Evolutionary conservation across 306 rosid species (phyloP).

Genomic region (Vigna reflexopilosa): DNA sequence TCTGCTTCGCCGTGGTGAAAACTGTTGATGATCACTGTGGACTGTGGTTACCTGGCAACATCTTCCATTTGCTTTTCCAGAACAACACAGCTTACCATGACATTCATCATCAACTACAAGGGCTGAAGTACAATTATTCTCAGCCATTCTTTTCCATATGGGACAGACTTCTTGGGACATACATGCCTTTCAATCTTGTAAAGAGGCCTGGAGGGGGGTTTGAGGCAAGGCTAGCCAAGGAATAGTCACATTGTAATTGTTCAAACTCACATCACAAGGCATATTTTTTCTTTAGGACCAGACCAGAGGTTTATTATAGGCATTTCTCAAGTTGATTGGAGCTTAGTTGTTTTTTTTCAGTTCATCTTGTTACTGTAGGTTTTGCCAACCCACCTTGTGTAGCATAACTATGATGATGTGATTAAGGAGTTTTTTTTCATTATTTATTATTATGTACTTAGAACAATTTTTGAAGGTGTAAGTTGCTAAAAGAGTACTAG

Average conservation of each 20-base stretch:
- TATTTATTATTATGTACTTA: slow-evolving; percentile 43
- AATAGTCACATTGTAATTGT: slow-evolving; percentile 46
- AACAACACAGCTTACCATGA: slow-evolving; percentile 95
- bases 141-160: slow-evolving; percentile 92
- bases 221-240: slow-evolving; percentile 65
- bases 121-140: slow-evolving; percentile 81
- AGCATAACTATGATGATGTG: slow-evolving; percentile 52
- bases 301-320: slow-evolving; percentile 36
- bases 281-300: slow-evolving; percentile 32
- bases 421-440: slow-evolving; percentile 36
- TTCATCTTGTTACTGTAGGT: slow-evolving; percentile 45
- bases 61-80: slow-evolving; percentile 77
- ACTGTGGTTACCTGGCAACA: slow-evolving; percentile 84
- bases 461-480: slow-evolving; percentile 38
- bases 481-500: slow-evolving; percentile 35
- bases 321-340: slow-evolving; percentile 51
- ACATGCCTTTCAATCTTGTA: slow-evolving; percentile 81
- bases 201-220: slow-evolving; percentile 78
- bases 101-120: slow-evolving; percentile 90
- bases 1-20: slow-evolving; percentile 83
- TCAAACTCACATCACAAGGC: slow-evolving; percentile 31
- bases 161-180: slow-evolving; percentile 84
- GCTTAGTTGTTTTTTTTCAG: slow-evolving; percentile 44
- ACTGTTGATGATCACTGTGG: slow-evolving; percentile 93
- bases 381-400: slow-evolving; percentile 52